These are phyloP conservation scores for Vicia sativa DNA, from an alignment of 306 rosid genomes.

Conservation along the genomic window DNA sequence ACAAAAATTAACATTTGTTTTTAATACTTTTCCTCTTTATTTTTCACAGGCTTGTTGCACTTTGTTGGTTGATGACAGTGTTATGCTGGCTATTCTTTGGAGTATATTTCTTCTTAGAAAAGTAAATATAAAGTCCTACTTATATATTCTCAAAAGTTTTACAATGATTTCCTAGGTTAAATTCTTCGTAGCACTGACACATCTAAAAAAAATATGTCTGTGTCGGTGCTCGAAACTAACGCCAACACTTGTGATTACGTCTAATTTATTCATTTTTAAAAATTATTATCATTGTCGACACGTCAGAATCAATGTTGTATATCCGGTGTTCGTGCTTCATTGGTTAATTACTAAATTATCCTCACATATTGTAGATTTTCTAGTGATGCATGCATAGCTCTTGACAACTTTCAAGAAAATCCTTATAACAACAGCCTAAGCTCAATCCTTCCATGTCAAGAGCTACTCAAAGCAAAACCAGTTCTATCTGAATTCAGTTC, in stretches of 20 bases:
- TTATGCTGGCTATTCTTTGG: conserved; percentile 81
- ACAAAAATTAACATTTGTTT: neutral
- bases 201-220: no score
- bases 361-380: conserved; percentile 57
- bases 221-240: no score
- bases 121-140: conserved; percentile 45
- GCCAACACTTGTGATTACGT: no score
- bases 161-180: no score
- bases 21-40: no score
- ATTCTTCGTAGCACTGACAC: no score
- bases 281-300: no score
- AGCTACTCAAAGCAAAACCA: conserved; percentile 66
- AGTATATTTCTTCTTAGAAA: conserved; percentile 65
- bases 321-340: no score
- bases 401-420: conserved; percentile 67
- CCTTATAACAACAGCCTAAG: conserved; percentile 82
- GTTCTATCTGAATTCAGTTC: conserved; percentile 58
- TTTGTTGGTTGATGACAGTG: conserved; percentile 76
- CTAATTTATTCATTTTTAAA: no score
- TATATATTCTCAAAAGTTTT: no score
- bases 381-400: conserved; percentile 75
- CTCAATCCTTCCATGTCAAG: conserved; percentile 77
- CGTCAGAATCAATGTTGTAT: no score
- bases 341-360: conserved; percentile 11
- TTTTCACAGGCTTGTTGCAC: conserved; percentile 53